Conservation (phyloP, 441 rosid genomes). For the Arabidopsis hybrid region DNA sequence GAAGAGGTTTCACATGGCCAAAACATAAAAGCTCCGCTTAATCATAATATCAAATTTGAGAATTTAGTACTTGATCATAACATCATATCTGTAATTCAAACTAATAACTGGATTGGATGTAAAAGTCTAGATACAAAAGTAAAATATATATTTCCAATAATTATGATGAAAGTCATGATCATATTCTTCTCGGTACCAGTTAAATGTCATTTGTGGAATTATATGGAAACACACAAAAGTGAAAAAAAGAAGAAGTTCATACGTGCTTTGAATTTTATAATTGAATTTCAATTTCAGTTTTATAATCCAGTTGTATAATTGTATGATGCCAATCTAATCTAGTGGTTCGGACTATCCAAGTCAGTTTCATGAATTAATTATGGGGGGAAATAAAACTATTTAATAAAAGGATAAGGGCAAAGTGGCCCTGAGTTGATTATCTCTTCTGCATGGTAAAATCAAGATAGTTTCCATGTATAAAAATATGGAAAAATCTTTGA, state of each 20-base stretch:
- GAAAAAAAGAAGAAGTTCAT: not conserved
- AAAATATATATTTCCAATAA: not conserved
- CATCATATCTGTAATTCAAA: not conserved
- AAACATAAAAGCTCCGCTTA: conserved; percentile 2
- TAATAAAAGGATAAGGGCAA: conserved; percentile 24
- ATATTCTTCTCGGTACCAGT: not conserved
- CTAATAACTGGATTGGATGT: conserved; percentile 1
- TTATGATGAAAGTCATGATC: not conserved
- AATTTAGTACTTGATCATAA: conserved; percentile 27
- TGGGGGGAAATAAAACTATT: not conserved
- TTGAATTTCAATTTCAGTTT: not conserved
- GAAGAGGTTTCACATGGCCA: conserved; percentile 32
- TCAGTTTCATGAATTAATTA: conserved; percentile 25
- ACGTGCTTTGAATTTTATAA: not conserved
- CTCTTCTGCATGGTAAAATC: conserved; percentile 26
- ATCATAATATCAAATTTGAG: conserved; percentile 25
- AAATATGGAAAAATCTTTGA: not conserved
- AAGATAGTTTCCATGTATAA: not conserved
- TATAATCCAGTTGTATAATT: not conserved
- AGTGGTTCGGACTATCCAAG: conserved; percentile 28
- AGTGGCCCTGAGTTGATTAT: conserved; percentile 18
- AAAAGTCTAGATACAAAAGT: not conserved
- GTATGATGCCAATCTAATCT: not conserved
- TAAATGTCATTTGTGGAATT: not conserved
- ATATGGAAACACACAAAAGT: not conserved